Evolutionary conservation across 305 asterid genomes (phyloP).

Genomic region (Stenogyne calaminthoides): DNA sequence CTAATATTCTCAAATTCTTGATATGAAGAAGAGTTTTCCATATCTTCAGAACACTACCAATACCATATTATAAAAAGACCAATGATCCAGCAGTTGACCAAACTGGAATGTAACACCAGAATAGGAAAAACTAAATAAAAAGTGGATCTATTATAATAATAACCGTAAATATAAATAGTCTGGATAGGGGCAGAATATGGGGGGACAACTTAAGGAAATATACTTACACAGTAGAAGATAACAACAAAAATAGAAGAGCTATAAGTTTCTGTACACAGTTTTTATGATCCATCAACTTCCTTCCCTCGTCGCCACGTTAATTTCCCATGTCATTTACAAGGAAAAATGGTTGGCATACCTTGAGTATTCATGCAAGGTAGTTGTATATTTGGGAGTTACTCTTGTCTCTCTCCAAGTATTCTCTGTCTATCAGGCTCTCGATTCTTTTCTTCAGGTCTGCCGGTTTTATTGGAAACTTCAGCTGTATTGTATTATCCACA

Average conservation of each 20-base stretch:
- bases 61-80: not conserved
- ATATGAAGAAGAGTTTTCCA: too few relatives aligned
- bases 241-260: constrained; percentile 38
- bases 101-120: not conserved
- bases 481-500: constrained; percentile 49
- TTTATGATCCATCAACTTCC: constrained; percentile 25
- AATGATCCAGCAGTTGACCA: not conserved
- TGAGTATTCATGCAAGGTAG: constrained; percentile 63
- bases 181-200: constrained; percentile 9
- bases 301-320: constrained; percentile 1
- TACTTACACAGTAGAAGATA: constrained; percentile 40
- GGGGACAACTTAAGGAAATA: constrained; percentile 17
- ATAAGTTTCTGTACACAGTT: constrained; percentile 60
- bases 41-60: not conserved
- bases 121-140: not conserved
- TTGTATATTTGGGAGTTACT: constrained; percentile 88
- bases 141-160: not conserved
- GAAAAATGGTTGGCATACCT: constrained; percentile 23
- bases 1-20: too few relatives aligned
- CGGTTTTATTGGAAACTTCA: constrained; percentile 93
- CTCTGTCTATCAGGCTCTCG: constrained; percentile 95
- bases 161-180: not conserved
- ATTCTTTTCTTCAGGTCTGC: constrained; percentile 96
- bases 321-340: constrained; percentile 41
- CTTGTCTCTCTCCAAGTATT: constrained; percentile 88